These are phyloP conservation scores for Phaffia tasmanica DNA, from an alignment of 768 basidiomycete genomes.

Conservation along the genomic window DNA sequence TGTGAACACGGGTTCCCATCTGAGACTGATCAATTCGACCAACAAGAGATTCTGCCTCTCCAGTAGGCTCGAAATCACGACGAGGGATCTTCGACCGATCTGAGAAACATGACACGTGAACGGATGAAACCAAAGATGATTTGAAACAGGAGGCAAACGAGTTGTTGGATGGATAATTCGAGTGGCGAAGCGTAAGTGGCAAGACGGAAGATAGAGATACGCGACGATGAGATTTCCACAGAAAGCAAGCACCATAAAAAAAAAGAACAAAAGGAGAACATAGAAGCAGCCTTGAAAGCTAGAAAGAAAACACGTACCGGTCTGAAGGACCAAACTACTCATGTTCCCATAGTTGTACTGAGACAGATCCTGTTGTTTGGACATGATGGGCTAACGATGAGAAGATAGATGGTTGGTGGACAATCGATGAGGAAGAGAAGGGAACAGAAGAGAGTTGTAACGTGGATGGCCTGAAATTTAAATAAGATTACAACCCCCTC, in stretches of 20 bases:
- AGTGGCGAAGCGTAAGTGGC: neutral
- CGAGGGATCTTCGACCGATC: conserved; percentile 26
- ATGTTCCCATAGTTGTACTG: conserved; percentile 94
- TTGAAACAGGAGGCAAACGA: neutral
- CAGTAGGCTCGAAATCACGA: conserved; percentile 89
- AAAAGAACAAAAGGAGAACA: neutral
- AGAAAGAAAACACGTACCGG: conserved; percentile 39
- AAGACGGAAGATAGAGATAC: neutral
- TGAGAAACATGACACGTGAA: neutral
- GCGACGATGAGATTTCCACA: neutral
- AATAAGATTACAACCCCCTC: too few species aligned
- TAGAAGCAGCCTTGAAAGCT: neutral
- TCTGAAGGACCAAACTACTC: conserved; percentile 87
- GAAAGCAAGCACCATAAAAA: neutral
- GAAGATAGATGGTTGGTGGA: neutral
- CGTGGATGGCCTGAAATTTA: too few species aligned
- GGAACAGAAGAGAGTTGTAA: neutral
- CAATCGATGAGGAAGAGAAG: neutral
- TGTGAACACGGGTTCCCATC: conserved; percentile 83
- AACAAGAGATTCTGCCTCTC: conserved; percentile 81
- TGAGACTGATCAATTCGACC: conserved; percentile 79
- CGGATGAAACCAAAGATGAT: neutral
- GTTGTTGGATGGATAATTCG: neutral
- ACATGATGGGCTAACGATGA: conserved; percentile 29
- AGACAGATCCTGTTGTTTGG: conserved; percentile 56